Percentiles rank a stretch among this genome's conserved stretches.
phyloP scores from a whole-genome alignment of 179 eudicot genomes.

The Sideroxylon spinosum region DNA sequence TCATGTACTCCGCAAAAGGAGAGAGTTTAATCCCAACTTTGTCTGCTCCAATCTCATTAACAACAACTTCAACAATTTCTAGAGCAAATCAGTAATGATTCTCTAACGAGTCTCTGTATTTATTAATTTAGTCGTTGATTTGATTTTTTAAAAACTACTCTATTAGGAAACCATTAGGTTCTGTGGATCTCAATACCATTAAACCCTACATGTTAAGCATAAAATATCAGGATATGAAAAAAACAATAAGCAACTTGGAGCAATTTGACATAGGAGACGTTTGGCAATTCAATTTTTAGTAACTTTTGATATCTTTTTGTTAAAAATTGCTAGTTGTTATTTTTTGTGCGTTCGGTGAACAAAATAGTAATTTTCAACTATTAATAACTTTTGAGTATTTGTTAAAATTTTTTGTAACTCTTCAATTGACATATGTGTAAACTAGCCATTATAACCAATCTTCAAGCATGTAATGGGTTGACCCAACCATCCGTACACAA shows the following conservation, averaged over 20 bases:
- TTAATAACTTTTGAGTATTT: too few relatives aligned
- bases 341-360: too few relatives aligned
- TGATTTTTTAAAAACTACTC: constrained; percentile 13
- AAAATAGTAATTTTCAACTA: too few relatives aligned
- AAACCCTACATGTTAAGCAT: background rate
- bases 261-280: too few relatives aligned
- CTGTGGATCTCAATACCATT: constrained; percentile 19
- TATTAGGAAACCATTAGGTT: constrained; percentile 16
- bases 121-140: constrained; percentile 11
- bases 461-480: too few relatives aligned
- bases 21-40: constrained; percentile 14
- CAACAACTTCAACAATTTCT: constrained; percentile 12
- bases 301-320: too few relatives aligned
- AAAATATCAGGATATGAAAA: background rate
- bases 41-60: constrained; percentile 16
- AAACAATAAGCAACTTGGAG: background rate
- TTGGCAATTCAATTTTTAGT: too few relatives aligned
- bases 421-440: too few relatives aligned
- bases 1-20: constrained; percentile 9
- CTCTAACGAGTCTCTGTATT: constrained; percentile 14
- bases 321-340: too few relatives aligned
- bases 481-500: too few relatives aligned
- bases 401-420: too few relatives aligned
- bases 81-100: constrained; percentile 17
- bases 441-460: too few relatives aligned